Percentiles rank a stretch among this genome's conserved stretches.
Conservation (phyloP, 1,284 basidiomycete genomes). For the Sporisorium iseilematis-ciliati region DNA sequence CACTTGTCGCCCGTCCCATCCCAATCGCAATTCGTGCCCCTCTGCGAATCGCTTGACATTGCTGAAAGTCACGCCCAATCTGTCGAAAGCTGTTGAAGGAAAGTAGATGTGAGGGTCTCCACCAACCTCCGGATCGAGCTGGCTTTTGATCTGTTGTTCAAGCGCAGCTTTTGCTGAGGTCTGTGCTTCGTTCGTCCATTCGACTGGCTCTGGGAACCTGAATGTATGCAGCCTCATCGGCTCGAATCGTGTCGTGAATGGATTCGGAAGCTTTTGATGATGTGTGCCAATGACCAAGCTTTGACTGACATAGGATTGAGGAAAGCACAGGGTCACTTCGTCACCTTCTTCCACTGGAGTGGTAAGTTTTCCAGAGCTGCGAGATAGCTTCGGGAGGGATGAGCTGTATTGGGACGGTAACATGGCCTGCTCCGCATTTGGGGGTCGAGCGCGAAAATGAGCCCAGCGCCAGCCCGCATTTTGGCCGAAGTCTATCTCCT, state of each 20-base stretch:
- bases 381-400: no score
- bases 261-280: background rate
- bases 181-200: background rate
- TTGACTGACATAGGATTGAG: background rate
- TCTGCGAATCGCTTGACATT: conserved; percentile 4
- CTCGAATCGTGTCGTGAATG: background rate
- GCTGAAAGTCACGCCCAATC: background rate
- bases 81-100: background rate
- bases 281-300: background rate
- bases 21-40: background rate
- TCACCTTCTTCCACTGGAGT: background rate
- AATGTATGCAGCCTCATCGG: conserved; percentile 1
- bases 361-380: background rate
- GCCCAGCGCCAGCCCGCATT: background rate
- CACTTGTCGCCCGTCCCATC: conserved; percentile 3
- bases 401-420: background rate
- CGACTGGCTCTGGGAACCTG: background rate
- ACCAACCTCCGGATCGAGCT: conserved; percentile 1
- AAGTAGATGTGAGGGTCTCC: conserved; percentile 8
- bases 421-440: background rate
- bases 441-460: background rate
- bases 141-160: background rate
- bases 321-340: background rate
- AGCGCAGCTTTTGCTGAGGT: background rate
- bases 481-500: background rate